These are phyloP conservation scores for Leptomonas seymouri DNA, from an alignment of 208 protist species.

Conservation along the genomic window DNA sequence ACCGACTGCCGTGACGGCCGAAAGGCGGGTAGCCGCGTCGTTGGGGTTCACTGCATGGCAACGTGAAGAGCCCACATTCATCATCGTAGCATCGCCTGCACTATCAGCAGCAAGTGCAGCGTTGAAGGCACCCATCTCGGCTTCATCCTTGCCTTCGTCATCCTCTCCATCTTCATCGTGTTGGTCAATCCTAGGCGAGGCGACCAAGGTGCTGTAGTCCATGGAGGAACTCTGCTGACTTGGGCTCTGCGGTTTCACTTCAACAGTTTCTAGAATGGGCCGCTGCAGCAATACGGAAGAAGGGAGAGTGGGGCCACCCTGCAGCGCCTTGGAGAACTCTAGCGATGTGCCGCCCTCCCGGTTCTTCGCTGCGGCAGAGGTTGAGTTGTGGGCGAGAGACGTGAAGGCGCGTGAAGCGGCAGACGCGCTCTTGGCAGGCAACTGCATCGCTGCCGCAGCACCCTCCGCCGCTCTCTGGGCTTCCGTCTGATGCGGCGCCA, in stretches of 20 bases:
- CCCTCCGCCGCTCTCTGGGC: too few relatives aligned
- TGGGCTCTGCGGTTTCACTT: background rate
- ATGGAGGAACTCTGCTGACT: background rate
- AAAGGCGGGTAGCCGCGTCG: background rate
- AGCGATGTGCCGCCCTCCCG: background rate
- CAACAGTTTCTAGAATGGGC: background rate
- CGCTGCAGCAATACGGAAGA: slow-evolving; percentile 21
- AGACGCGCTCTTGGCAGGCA: background rate
- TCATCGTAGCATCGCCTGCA: too few relatives aligned
- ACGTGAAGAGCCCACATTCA: too few relatives aligned
- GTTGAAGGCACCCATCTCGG: background rate
- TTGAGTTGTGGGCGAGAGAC: background rate
- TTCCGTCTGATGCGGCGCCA: too few relatives aligned
- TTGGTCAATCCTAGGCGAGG: background rate
- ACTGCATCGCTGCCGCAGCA: too few relatives aligned
- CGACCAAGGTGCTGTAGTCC: slow-evolving; percentile 9
- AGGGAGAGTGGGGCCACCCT: background rate
- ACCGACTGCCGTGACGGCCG: background rate
- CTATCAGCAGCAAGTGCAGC: background rate
- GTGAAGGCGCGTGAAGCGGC: background rate
- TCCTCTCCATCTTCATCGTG: background rate
- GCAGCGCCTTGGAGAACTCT: background rate
- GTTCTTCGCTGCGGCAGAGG: background rate
- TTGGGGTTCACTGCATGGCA: too few relatives aligned
- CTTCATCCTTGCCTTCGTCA: background rate